Evolutionary conservation across 495 filamentous ascomycete species (phyloP).

Genomic region (Opeltia flavorubescens): DNA sequence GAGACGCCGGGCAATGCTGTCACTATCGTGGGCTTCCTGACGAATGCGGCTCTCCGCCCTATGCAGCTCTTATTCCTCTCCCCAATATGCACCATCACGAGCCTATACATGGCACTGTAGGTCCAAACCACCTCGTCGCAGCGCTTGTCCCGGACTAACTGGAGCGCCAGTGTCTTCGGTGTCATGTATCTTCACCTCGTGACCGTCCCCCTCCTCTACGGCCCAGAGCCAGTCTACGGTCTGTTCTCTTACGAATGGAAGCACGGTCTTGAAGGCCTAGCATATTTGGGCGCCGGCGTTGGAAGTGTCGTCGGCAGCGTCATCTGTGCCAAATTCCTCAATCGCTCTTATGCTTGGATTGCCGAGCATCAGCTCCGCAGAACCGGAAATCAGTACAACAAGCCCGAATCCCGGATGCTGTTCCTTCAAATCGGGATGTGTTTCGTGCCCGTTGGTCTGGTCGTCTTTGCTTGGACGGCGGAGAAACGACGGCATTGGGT

Average conservation of each 20-base stretch:
- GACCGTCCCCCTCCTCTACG: slow-evolving; percentile 32
- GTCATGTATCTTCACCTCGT: slow-evolving; percentile 2
- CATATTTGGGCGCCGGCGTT: slow-evolving; percentile 2
- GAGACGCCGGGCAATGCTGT: slow-evolving; percentile 24
- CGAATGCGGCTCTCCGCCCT: too few relatives aligned
- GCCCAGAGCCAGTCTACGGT: background rate
- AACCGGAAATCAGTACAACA: background rate
- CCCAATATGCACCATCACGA: slow-evolving; percentile 35
- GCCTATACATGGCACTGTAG: slow-evolving; percentile 36
- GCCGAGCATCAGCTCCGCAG: slow-evolving; percentile 20
- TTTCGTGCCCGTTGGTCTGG: slow-evolving; percentile 35
- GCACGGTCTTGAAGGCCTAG: slow-evolving; percentile 3
- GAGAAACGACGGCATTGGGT: slow-evolving; percentile 35
- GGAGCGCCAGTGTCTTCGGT: background rate
- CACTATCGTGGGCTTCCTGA: too few relatives aligned
- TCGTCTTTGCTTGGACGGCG: slow-evolving; percentile 45
- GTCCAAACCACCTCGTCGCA: background rate
- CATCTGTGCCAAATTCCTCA: slow-evolving; percentile 19
- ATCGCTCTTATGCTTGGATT: slow-evolving; percentile 37
- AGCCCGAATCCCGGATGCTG: slow-evolving; percentile 41
- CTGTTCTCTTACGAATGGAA: slow-evolving; percentile 7
- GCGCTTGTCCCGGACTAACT: background rate
- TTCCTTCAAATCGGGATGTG: slow-evolving; percentile 39
- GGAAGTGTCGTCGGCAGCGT: background rate
- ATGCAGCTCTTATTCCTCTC: slow-evolving; percentile 25